A percentile compares a stretch with the other conserved stretches of the same genome.
Conservation (phyloP, 345 rosid genomes). For the Eucalyptus albens region DNA sequence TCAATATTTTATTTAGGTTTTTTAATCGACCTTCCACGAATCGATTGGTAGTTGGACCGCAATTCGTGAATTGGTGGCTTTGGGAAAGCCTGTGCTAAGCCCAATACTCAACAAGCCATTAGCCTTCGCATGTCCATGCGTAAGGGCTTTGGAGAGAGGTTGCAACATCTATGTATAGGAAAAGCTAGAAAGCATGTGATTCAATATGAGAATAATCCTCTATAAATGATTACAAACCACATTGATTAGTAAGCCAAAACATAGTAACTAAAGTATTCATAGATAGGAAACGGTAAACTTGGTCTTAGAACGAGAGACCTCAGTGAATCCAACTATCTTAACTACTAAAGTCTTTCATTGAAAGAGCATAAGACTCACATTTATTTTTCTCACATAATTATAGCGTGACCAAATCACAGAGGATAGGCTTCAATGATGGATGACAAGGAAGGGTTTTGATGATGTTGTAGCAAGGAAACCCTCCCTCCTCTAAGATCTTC, state of each 20-base stretch:
- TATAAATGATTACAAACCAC: not conserved
- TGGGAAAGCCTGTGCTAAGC: too few relatives aligned
- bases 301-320: not conserved
- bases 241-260: not conserved
- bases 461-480: constrained; percentile 13
- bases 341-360: not conserved
- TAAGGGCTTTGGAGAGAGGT: too few relatives aligned
- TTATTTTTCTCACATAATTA: not conserved
- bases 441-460: not conserved
- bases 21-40: too few relatives aligned
- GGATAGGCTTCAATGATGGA: constrained; percentile 12
- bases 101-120: too few relatives aligned
- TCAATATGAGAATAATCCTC: not conserved
- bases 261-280: not conserved
- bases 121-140: too few relatives aligned
- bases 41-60: too few relatives aligned
- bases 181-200: not conserved
- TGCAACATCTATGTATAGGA: not conserved
- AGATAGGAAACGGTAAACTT: not conserved
- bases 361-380: not conserved
- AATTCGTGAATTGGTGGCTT: too few relatives aligned
- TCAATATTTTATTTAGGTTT: too few relatives aligned
- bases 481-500: constrained; percentile 5
- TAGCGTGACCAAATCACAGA: not conserved
- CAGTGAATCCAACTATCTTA: not conserved